phyloP scores from a whole-genome alignment of 768 basidiomycete genomes.

The Leccinum incarnatum region DNA sequence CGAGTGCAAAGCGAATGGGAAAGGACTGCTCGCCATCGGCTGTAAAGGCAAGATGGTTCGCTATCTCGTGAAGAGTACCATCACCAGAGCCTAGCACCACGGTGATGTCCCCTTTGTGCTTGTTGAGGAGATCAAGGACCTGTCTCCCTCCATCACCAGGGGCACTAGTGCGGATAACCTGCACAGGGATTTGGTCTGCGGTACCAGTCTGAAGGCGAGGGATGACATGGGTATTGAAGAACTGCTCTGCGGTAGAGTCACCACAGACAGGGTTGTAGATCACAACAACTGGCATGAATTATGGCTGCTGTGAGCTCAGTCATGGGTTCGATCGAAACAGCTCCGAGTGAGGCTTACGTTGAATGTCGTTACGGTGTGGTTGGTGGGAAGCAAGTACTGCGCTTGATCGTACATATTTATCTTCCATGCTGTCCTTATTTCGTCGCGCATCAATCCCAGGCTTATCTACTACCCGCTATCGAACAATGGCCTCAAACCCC shows the following conservation, averaged over 20 bases:
- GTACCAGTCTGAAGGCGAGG: slow-evolving; percentile 49
- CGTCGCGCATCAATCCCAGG: slow-evolving; percentile 6
- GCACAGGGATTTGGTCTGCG: slow-evolving; percentile 31
- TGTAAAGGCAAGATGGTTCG: slow-evolving; percentile 50
- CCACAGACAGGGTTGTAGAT: slow-evolving; percentile 81
- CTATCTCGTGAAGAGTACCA: slow-evolving; percentile 88
- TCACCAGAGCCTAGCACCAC: slow-evolving; percentile 80
- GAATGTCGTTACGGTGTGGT: background rate
- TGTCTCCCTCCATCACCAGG: slow-evolving; percentile 54
- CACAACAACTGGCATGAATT: slow-evolving; percentile 50
- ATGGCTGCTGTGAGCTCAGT: background rate
- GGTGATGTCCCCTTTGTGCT: slow-evolving; percentile 34
- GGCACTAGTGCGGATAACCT: slow-evolving; percentile 49
- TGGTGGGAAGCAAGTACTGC: background rate
- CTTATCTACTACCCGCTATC: background rate
- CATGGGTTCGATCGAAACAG: background rate
- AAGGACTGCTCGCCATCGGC: slow-evolving; percentile 10
- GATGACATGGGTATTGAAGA: slow-evolving; percentile 60
- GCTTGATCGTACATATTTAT: background rate
- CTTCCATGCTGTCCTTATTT: slow-evolving; percentile 16
- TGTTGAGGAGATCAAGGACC: slow-evolving; percentile 40
- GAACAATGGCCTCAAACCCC: slow-evolving; percentile 32
- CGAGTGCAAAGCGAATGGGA: slow-evolving; percentile 45
- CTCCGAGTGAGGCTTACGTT: slow-evolving; percentile 5
- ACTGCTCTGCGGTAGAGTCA: slow-evolving; percentile 48